Conservation (phyloP, 1,284 basidiomycete genomes). For the Apiotrichum gamsii region DNA sequence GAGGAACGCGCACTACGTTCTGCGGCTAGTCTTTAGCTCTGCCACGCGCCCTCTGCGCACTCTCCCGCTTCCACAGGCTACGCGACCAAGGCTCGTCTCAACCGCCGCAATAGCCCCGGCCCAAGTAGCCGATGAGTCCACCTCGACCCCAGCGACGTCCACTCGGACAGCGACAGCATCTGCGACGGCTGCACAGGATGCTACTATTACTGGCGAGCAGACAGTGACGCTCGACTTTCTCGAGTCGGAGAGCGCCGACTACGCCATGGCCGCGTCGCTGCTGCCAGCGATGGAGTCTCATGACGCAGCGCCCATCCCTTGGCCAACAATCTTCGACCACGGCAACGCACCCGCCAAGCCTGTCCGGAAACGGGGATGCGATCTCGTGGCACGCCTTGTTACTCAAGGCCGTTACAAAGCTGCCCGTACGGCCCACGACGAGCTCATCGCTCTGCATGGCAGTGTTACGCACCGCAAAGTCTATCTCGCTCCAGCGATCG, state of each 20-base stretch:
- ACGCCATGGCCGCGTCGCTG: conserved; percentile 17
- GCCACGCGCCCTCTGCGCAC: no score
- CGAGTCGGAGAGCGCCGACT: conserved; percentile 29
- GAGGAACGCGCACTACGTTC: conserved; percentile 18
- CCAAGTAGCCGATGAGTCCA: not conserved
- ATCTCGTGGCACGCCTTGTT: conserved; percentile 29
- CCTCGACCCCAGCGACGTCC: not conserved
- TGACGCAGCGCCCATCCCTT: conserved; percentile 25
- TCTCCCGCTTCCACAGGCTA: no score
- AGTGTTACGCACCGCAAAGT: conserved; percentile 23
- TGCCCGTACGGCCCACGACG: conserved; percentile 28
- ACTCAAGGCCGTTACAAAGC: conserved; percentile 11
- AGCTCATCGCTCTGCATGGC: conserved; percentile 25
- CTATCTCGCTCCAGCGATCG: conserved; percentile 29
- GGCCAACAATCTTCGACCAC: conserved; percentile 34
- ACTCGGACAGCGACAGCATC: not conserved
- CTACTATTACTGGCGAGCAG: not conserved
- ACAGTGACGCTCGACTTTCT: conserved; percentile 20
- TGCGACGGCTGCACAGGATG: not conserved
- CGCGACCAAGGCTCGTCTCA: conserved; percentile 1
- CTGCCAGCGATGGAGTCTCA: conserved; percentile 16
- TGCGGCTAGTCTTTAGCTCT: conserved; percentile 15
- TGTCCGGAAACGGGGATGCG: conserved; percentile 19
- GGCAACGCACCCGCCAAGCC: not conserved
- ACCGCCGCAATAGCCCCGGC: conserved; percentile 1